Conservation (phyloP, 2,329 filamentous ascomycete species). For the Ophiostoma ips region DNA sequence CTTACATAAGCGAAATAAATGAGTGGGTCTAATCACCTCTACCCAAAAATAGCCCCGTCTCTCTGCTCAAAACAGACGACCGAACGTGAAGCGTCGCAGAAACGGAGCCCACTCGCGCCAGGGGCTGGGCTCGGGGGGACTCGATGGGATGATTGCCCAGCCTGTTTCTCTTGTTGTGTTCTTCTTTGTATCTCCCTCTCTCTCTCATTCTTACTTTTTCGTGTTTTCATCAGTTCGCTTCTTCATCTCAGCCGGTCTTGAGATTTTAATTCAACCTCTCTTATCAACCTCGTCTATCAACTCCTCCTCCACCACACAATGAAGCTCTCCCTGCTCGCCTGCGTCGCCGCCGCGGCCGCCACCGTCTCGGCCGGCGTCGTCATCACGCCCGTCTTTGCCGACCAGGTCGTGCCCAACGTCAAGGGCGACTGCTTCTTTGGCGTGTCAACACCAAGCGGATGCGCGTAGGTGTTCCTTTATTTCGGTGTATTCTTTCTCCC, state of each 20-base stretch:
- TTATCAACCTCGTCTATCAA: neutral
- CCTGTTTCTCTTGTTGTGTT: too few species aligned
- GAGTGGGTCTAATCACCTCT: neutral
- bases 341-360: constrained; percentile 31
- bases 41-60: neutral
- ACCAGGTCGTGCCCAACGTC: constrained; percentile 37
- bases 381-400: constrained; percentile 35
- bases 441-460: constrained; percentile 40
- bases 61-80: neutral
- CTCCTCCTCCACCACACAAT: constrained; percentile 19
- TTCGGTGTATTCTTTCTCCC: too few species aligned
- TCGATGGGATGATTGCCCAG: too few species aligned
- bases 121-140: neutral
- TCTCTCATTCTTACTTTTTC: too few species aligned
- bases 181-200: too few species aligned
- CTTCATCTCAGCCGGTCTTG: neutral
- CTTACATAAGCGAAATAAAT: too few species aligned
- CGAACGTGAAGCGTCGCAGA: neutral
- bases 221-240: too few species aligned
- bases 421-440: constrained; percentile 41
- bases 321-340: constrained; percentile 24
- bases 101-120: neutral
- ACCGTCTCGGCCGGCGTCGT: constrained; percentile 39
- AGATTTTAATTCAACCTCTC: neutral
- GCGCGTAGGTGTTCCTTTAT: constrained; percentile 33